Evolutionary conservation across 2,329 filamentous ascomycete genomes (phyloP), one percentile per base, ranked within the genome.

Genomic region (Fusarium coffeatum): DNA sequence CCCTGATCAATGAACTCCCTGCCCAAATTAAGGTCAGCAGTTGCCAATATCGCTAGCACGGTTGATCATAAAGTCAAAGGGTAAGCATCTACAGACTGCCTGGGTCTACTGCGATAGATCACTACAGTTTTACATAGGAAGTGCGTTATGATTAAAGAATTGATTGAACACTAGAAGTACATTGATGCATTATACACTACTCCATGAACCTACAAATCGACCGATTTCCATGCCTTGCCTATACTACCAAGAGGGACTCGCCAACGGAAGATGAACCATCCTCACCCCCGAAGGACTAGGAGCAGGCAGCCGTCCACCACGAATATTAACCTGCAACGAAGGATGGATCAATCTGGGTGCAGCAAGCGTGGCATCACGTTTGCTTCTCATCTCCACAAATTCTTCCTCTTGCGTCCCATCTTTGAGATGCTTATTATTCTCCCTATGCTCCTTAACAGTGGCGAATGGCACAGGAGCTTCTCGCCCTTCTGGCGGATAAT

Each of bases 261-360:
- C 25, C 1, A 83, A 42, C 0, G 81, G 81, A 25, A 83, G 18
- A 56, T 80, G 79, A 12, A 83, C 61, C 58, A 81, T 54, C 18
- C 78, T 74, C n/a, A 76, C 68, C 0, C 80, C 78, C 3, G 60
- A 64, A 3, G 68, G 64, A 11, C 73, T 79, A 9, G 71, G 65
- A 25, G 56, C 71, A 1, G 85, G 85, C 18, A 87, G 66, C 8
- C 74, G 62, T 3, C 85, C 86, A 1, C 77, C 86, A 3, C 86
- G 78, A 27, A 88, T 84, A 61, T 88, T 88, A 11, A 87, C 69
- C 73, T 88, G 86, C 50, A 88, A 68, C 1, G 84, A 82, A 59
- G 83, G 83, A 68, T 87, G 84, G 7, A 88, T 71, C 59, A 88
- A 71, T 30, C 80, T 79, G 3, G 86, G 86, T 30, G 80, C 83